A percentile compares a stretch with the other conserved stretches of the same genome.
Conservation (phyloP, 2,329 filamentous ascomycete species). For the Monilinia polystroma region DNA sequence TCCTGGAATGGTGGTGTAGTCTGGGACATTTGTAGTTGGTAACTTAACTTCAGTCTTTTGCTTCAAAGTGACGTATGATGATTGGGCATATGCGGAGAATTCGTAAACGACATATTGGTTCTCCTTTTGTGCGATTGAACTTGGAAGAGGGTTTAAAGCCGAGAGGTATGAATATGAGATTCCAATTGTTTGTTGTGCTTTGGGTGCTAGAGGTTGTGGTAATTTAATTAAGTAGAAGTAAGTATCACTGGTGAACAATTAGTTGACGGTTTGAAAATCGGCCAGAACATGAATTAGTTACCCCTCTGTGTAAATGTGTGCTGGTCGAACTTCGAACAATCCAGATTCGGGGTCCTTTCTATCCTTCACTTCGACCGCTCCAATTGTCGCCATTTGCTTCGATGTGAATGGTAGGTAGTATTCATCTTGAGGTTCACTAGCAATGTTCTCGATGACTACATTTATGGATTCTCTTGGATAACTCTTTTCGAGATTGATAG, state of each 20-base stretch:
- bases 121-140: conserved; percentile 77
- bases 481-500: conserved; percentile 88
- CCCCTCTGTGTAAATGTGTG: conserved; percentile 63
- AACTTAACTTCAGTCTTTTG: conserved; percentile 98
- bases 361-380: conserved; percentile 87
- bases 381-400: conserved; percentile 71
- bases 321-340: conserved; percentile 67
- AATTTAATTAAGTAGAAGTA: conserved; percentile 86
- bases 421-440: conserved; percentile 73
- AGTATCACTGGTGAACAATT: conserved; percentile 52
- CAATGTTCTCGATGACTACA: conserved; percentile 88
- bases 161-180: conserved; percentile 83
- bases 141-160: conserved; percentile 77
- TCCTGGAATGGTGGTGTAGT: conserved; percentile 74
- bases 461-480: conserved; percentile 90
- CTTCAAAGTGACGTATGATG: conserved; percentile 80
- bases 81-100: conserved; percentile 82
- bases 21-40: conserved; percentile 71
- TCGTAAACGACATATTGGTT: conserved; percentile 83
- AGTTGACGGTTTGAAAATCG: conserved; percentile 28
- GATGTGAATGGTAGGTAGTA: conserved; percentile 89
- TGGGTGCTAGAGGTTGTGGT: conserved; percentile 70
- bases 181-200: conserved; percentile 78
- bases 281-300: conserved; percentile 34
- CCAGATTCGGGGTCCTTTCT: conserved; percentile 73